Evolutionary conservation across 2,329 filamentous ascomycete genomes (phyloP).

Genomic region (Apiospora saccharicola): DNA sequence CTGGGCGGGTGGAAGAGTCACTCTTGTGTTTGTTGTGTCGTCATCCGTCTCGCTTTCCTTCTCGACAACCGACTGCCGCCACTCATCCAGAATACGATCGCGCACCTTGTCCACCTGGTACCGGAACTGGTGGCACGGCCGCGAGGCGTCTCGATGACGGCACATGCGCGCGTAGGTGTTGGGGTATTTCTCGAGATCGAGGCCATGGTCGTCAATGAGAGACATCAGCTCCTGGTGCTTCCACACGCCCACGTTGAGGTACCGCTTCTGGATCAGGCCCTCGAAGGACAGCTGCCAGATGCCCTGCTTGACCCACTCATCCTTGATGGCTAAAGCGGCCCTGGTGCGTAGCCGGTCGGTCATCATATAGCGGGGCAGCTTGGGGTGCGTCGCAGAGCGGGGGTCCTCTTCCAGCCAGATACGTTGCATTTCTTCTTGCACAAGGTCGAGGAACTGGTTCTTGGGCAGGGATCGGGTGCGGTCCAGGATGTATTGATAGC

Average conservation of each 20-base stretch:
- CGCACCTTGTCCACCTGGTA: not conserved
- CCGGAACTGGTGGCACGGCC: not conserved
- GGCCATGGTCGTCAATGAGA: not conserved
- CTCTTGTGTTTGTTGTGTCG: not conserved
- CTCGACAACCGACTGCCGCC: not conserved
- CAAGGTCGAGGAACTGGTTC: slow-evolving; percentile 2
- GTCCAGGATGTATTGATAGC: slow-evolving; percentile 9
- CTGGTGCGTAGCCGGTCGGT: not conserved
- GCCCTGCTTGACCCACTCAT: not conserved
- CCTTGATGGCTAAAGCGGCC: not conserved
- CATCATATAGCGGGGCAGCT: not conserved
- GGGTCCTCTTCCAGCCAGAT: not conserved
- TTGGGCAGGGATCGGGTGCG: not conserved
- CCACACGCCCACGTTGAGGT: not conserved
- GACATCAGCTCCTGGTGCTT: not conserved
- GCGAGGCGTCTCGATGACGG: not conserved
- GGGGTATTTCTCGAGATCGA: not conserved
- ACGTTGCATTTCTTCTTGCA: not conserved
- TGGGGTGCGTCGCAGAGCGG: not conserved
- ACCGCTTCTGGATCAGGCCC: not conserved
- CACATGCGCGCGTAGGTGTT: not conserved
- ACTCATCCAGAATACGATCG: not conserved
- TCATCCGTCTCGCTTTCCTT: not conserved
- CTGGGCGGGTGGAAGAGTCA: not conserved
- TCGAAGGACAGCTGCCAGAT: not conserved